Conservation (phyloP, 306 rosid species). For the Vigna nakashimae region DNA sequence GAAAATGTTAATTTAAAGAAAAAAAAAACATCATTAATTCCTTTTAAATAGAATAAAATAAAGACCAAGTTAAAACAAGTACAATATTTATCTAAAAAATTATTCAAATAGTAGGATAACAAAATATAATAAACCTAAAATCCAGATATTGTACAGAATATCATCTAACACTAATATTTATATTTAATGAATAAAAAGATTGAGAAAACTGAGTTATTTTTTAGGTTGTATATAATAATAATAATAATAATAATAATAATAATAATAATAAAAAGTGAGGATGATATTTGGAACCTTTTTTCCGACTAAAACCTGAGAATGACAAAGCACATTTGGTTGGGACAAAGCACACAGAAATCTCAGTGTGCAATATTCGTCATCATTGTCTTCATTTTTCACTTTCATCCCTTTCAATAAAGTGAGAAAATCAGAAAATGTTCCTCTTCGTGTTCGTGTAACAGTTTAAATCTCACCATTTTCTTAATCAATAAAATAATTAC, state of each 20-base stretch:
- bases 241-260: too few relatives aligned
- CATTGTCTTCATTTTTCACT: slow-evolving; percentile 6
- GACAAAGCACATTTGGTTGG: background rate
- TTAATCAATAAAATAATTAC: background rate
- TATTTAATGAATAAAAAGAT: too few relatives aligned
- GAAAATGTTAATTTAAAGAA: too few relatives aligned
- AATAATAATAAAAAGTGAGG: background rate
- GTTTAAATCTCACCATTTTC: background rate
- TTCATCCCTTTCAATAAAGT: slow-evolving; percentile 6
- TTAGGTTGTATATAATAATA: background rate
- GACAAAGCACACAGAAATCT: background rate
- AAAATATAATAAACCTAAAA: too few relatives aligned
- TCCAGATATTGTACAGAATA: too few relatives aligned
- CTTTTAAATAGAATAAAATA: too few relatives aligned
- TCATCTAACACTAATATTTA: too few relatives aligned
- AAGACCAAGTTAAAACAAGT: too few relatives aligned
- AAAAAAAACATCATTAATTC: too few relatives aligned
- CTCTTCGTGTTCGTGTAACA: background rate
- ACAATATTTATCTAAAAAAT: too few relatives aligned
- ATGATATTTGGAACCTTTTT: background rate
- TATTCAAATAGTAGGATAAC: too few relatives aligned
- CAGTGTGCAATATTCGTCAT: background rate
- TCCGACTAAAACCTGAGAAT: background rate
- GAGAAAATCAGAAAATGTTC: background rate
- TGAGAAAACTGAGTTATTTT: background rate